Conservation (phyloP, 202 grass and related monocot genomes). For the Panicum virgatum region DNA sequence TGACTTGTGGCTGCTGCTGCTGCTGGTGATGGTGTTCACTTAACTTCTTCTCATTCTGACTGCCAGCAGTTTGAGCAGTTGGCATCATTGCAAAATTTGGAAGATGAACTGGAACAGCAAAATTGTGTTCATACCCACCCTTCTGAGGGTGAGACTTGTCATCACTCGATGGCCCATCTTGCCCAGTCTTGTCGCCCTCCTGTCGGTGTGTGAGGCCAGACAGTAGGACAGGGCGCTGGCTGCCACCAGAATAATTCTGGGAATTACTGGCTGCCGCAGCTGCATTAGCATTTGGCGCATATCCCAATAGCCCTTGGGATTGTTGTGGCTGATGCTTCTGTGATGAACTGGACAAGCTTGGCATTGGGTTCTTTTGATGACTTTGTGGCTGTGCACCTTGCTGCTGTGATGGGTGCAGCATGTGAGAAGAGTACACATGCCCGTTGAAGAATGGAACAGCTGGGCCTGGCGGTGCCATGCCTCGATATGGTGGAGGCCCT, state of each 20-base stretch:
- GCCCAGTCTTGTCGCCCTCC: slow-evolving; percentile 52
- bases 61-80: slow-evolving; percentile 41
- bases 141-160: slow-evolving; percentile 73
- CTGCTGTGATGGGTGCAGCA: slow-evolving; percentile 81
- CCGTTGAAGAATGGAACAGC: slow-evolving; percentile 88
- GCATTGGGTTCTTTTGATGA: slow-evolving; percentile 55
- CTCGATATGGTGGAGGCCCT: slow-evolving; percentile 70
- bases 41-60: slow-evolving; percentile 65
- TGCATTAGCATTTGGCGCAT: slow-evolving; percentile 47
- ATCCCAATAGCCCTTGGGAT: slow-evolving; percentile 56
- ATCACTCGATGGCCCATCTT: slow-evolving; percentile 47
- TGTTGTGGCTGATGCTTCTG: slow-evolving; percentile 85
- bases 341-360: slow-evolving; percentile 60
- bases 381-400: slow-evolving; percentile 61
- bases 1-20: slow-evolving; percentile 38
- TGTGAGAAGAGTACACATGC: slow-evolving; percentile 75
- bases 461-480: slow-evolving; percentile 58
- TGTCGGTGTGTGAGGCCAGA: slow-evolving; percentile 55
- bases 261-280: slow-evolving; percentile 40
- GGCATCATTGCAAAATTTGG: slow-evolving; percentile 74
- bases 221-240: slow-evolving; percentile 56
- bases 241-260: slow-evolving; percentile 48
- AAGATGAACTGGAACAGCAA: slow-evolving; percentile 67
- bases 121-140: slow-evolving; percentile 53
- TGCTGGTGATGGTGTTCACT: slow-evolving; percentile 58